A percentile compares a stretch with the other conserved stretches of the same genome.
These are phyloP conservation scores for Penicillium waksmanii DNA, from an alignment of 495 filamentous ascomycete genomes.

Conservation along the genomic window DNA sequence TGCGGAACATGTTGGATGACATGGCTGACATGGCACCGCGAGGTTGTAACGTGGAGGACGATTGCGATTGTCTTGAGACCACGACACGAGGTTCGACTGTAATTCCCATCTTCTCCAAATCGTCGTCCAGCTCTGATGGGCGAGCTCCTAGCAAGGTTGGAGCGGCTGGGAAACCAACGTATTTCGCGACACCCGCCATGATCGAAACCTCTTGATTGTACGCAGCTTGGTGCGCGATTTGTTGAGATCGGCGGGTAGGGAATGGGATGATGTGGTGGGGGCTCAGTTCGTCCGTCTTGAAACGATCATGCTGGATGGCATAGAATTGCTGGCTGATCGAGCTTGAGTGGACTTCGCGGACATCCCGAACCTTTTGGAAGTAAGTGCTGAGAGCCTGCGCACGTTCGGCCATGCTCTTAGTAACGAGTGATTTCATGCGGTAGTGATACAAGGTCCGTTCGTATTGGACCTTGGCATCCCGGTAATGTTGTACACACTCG, in stretches of 20 bases:
- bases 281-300: constrained; percentile 79
- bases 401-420: constrained; percentile 74
- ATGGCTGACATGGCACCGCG: constrained; percentile 42
- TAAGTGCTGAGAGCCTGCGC: constrained; percentile 84
- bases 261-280: constrained; percentile 78
- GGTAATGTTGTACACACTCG: constrained; percentile 77
- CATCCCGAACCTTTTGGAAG: constrained; percentile 79
- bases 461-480: constrained; percentile 75
- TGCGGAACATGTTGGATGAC: constrained; percentile 42
- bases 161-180: constrained; percentile 95
- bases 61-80: constrained; percentile 33
- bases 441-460: constrained; percentile 73
- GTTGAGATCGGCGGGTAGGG: constrained; percentile 69
- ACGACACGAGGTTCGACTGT: constrained; percentile 38
- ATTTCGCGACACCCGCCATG: constrained; percentile 87
- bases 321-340: constrained; percentile 84
- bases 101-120: constrained; percentile 81
- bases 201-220: constrained; percentile 95
- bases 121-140: constrained; percentile 75
- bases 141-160: constrained; percentile 75
- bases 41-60: constrained; percentile 25
- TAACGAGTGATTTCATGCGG: constrained; percentile 70
- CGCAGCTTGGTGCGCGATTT: constrained; percentile 75
- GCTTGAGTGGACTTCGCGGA: constrained; percentile 78
- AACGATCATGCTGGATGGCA: constrained; percentile 86